Evolutionary conservation across 345 rosid genomes (phyloP), one percentile per base, ranked within the genome.

Genomic region (Cardamine resedifolia): DNA sequence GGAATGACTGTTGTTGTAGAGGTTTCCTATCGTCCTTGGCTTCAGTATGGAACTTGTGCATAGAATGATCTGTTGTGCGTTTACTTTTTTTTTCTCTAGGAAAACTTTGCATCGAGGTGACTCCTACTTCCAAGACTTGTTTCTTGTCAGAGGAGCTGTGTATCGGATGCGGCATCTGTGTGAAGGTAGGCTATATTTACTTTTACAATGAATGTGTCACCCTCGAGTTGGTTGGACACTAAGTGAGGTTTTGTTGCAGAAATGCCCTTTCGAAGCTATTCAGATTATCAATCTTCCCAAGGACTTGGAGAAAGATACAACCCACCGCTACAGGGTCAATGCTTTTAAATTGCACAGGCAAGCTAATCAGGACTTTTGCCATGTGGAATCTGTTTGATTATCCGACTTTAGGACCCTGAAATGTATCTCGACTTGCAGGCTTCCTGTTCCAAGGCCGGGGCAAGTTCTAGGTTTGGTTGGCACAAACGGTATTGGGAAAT

Each of bases 391-490:
- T 74, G 50, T 21, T 26, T 24, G 10, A 24, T 52, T 6, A 52
- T 52, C 31, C 9, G 16, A 19, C 12, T 48, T 20, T 23, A 64
- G 5, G 11, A 4, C 28, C 28, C 44, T 48, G 47, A 65, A 12
- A 16, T 31, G 16, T 24, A 21, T 41, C 51, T 68, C 75, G 43
- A 43, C 56, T 7, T 49, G 14, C 83, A 90, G 96, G 88, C 80
- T 93, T 74, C 97, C 98, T 15, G 87, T 93, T 48, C 98, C 98
- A 2, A 85, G 96, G 82, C 96, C 98, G 0, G 98, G 97, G 19
- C 96, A 93, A 81, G 97, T 93, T 81, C 92, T 93, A 62, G 97
- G 98, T 30, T 85, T 93, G 83, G 98, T 93, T 77, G 98, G 98
- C 75, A 90, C 98, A 50, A 93, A 90, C 78, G 98, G 98, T 50